phyloP scores from a whole-genome alignment of 208 protist species.

The Vickermania spadyakhi region DNA sequence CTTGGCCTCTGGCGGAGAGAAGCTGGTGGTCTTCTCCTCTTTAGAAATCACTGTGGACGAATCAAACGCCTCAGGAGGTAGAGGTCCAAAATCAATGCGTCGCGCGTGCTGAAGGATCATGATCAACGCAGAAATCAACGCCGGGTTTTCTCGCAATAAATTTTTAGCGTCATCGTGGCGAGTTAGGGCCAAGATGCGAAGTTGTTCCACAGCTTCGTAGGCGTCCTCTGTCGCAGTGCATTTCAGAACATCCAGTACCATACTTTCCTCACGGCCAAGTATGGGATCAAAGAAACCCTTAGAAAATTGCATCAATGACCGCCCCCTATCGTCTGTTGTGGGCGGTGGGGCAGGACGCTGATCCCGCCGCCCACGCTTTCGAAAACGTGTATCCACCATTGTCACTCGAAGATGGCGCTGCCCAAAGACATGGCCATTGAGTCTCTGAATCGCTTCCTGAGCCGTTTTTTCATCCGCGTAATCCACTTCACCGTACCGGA shows the following conservation, averaged over 20 bases:
- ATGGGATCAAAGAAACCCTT: constrained; percentile 47
- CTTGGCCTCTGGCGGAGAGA: constrained; percentile 1
- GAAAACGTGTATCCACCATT: constrained; percentile 10
- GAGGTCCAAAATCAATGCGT: constrained; percentile 23
- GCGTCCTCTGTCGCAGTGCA: constrained; percentile 46
- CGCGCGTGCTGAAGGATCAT: constrained; percentile 82
- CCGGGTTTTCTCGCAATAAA: constrained; percentile 59
- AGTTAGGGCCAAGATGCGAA: constrained; percentile 73
- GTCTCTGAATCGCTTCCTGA: constrained; percentile 56
- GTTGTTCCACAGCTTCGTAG: constrained; percentile 85
- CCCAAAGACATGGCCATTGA: constrained; percentile 68
- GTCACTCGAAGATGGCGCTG: constrained; percentile 62
- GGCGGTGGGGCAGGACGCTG: neutral
- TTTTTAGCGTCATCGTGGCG: constrained; percentile 43
- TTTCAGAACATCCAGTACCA: constrained; percentile 41
- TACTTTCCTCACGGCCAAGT: constrained; percentile 42
- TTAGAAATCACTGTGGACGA: constrained; percentile 1
- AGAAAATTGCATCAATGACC: constrained; percentile 39
- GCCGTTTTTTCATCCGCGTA: constrained; percentile 73
- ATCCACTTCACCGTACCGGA: constrained; percentile 63
- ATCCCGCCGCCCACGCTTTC: neutral
- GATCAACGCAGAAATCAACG: constrained; percentile 55
- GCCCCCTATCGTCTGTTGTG: neutral
- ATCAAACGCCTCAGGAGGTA: constrained; percentile 43
- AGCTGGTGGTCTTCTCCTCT: constrained; percentile 3